A percentile compares a stretch with the other conserved stretches of the same genome.
Evolutionary conservation across 495 filamentous ascomycete species (phyloP).

Genomic region (Chaetomium cochliodes): DNA sequence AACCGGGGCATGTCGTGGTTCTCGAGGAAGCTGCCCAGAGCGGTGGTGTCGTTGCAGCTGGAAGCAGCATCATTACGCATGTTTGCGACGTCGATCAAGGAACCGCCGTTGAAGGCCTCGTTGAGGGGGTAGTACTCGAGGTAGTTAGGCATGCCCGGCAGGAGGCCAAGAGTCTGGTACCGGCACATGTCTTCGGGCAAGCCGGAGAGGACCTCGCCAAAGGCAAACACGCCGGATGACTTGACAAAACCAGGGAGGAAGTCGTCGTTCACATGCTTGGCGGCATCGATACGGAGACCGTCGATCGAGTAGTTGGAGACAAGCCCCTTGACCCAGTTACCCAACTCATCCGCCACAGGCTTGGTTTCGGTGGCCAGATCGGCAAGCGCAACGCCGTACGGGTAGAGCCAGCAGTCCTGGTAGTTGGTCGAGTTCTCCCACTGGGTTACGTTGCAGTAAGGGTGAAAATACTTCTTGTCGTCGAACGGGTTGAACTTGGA

Average conservation of each 20-base stretch:
- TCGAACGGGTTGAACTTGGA: slow-evolving; percentile 67
- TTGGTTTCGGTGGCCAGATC: slow-evolving; percentile 65
- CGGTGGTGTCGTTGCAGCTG: slow-evolving; percentile 35
- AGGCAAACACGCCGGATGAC: slow-evolving; percentile 68
- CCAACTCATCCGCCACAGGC: slow-evolving; percentile 54
- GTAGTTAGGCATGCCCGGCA: slow-evolving; percentile 66
- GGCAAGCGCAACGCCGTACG: slow-evolving; percentile 55
- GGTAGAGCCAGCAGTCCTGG: slow-evolving; percentile 64
- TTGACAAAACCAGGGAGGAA: slow-evolving; percentile 65
- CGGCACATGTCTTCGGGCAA: slow-evolving; percentile 32
- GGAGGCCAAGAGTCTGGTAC: slow-evolving; percentile 42
- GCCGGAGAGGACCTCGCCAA: slow-evolving; percentile 59
- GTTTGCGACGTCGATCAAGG: slow-evolving; percentile 21
- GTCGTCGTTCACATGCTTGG: slow-evolving; percentile 65
- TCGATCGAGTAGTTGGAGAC: slow-evolving; percentile 74
- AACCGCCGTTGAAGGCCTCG: slow-evolving; percentile 31
- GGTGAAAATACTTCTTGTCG: slow-evolving; percentile 63
- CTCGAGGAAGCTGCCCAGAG: slow-evolving; percentile 65
- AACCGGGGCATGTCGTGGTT: slow-evolving; percentile 79
- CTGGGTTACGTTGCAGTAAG: slow-evolving; percentile 61
- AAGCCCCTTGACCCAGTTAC: slow-evolving; percentile 63
- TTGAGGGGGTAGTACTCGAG: slow-evolving; percentile 68
- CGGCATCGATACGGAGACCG: slow-evolving; percentile 74
- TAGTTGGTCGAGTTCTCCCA: slow-evolving; percentile 54
- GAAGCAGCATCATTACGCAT: slow-evolving; percentile 25